phyloP scores from a whole-genome alignment of 140 eudicot species.

The Cichorium intybus region DNA sequence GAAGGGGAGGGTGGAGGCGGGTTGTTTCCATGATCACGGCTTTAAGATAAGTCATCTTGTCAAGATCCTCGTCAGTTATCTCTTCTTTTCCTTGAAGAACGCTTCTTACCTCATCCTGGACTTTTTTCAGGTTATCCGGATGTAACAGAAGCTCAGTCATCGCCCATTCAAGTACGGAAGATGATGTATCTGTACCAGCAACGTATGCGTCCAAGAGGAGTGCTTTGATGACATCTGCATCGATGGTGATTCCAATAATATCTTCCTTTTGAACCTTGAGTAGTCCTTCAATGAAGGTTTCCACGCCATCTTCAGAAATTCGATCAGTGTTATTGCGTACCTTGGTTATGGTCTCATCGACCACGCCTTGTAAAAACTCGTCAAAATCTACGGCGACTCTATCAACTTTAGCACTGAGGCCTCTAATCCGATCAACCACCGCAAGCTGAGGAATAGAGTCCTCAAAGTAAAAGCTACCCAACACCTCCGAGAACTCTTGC shows the following conservation, averaged over 20 bases:
- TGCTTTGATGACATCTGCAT: conserved; percentile 26
- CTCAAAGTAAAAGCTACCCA: background rate
- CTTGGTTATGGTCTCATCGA: background rate
- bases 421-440: background rate
- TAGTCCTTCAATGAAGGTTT: background rate
- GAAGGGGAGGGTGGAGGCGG: conserved; percentile 13
- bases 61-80: background rate
- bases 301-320: background rate
- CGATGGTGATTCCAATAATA: background rate
- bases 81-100: background rate
- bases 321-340: background rate
- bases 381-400: background rate
- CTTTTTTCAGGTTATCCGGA: conserved; percentile 32
- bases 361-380: background rate
- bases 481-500: background rate
- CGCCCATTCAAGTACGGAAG: conserved; percentile 46
- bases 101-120: conserved; percentile 41
- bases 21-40: conserved; percentile 11
- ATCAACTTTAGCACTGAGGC: background rate
- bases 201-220: conserved; percentile 28
- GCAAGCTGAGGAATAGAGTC: background rate
- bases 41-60: background rate
- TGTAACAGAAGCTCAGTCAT: conserved; percentile 39
- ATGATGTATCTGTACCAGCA: conserved; percentile 61
- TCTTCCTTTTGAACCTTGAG: background rate